Evolutionary conservation across 768 basidiomycete species (phyloP).

Genomic region (Leccinum disarticulatum): DNA sequence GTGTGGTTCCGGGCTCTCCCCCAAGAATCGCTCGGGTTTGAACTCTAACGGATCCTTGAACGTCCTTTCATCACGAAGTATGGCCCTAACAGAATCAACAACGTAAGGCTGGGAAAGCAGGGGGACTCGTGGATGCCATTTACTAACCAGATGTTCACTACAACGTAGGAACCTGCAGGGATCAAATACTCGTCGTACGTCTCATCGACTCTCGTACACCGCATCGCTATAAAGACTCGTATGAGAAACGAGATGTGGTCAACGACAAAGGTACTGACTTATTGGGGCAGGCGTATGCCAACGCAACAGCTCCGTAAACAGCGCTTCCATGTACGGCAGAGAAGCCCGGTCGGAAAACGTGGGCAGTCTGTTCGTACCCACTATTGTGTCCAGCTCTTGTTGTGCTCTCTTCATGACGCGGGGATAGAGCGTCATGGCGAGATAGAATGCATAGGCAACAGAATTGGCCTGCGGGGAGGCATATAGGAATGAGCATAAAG

Average conservation of each 20-base stretch:
- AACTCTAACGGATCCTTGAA: conserved; percentile 22
- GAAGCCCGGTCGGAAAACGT: conserved; percentile 24
- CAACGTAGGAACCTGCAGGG: conserved; percentile 15
- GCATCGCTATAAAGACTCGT: conserved; percentile 2
- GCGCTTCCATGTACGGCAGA: conserved; percentile 30
- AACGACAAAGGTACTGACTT: not conserved
- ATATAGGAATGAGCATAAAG: not conserved
- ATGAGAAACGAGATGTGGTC: not conserved
- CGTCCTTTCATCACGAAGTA: conserved; percentile 17
- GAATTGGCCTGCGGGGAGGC: conserved; percentile 13
- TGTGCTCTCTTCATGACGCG: conserved; percentile 26
- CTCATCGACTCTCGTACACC: conserved; percentile 14
- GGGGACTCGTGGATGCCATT: not conserved
- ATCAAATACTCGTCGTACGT: conserved; percentile 23
- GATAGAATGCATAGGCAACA: conserved; percentile 14
- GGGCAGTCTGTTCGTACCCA: conserved; percentile 24
- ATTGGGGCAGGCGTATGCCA: conserved; percentile 23
- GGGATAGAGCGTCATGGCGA: conserved; percentile 33
- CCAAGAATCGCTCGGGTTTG: conserved; percentile 26
- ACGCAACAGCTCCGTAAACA: conserved; percentile 27
- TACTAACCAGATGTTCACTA: conserved; percentile 22
- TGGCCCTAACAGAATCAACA: conserved; percentile 10
- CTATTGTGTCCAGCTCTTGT: conserved; percentile 26
- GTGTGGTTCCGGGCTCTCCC: conserved; percentile 15
- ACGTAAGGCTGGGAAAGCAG: not conserved